Evolutionary conservation across 2,329 filamentous ascomycete species (phyloP).

Genomic region (Penicillium rolfsii): DNA sequence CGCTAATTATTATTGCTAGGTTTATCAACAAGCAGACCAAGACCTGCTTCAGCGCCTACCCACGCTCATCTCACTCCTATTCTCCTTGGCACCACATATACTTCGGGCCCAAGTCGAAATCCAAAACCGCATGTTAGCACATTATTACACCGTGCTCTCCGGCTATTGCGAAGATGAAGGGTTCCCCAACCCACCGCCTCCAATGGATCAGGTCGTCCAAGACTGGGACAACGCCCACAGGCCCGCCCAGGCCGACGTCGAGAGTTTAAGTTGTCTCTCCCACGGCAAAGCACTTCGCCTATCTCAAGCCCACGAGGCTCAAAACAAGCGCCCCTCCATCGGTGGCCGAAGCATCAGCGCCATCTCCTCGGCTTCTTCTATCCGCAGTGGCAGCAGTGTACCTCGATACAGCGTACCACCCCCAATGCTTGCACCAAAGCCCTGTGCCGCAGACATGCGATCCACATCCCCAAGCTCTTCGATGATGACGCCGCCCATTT

Average conservation of each 20-base stretch:
- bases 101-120: slow-evolving; percentile 72
- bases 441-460: slow-evolving; percentile 18
- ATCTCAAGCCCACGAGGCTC: slow-evolving; percentile 48
- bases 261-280: slow-evolving; percentile 66
- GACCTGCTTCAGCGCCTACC: slow-evolving; percentile 73
- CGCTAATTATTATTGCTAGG: slow-evolving; percentile 47
- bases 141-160: slow-evolving; percentile 77
- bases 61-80: slow-evolving; percentile 69
- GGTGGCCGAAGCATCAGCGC: slow-evolving; percentile 41
- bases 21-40: slow-evolving; percentile 75
- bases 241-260: slow-evolving; percentile 67
- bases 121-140: slow-evolving; percentile 74
- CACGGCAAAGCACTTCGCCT: slow-evolving; percentile 68
- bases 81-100: slow-evolving; percentile 73
- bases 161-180: slow-evolving; percentile 70
- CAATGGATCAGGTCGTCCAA: slow-evolving; percentile 71
- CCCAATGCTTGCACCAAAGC: slow-evolving; percentile 31
- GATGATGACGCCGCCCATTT: slow-evolving; percentile 32
- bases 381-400: slow-evolving; percentile 35
- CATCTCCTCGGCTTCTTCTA: slow-evolving; percentile 36
- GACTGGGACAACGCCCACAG: slow-evolving; percentile 67
- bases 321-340: slow-evolving; percentile 41
- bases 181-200: slow-evolving; percentile 72
- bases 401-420: slow-evolving; percentile 32
- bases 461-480: slow-evolving; percentile 34